phyloP scores from a whole-genome alignment of 306 rosid species.

The Nissolia schottii region DNA sequence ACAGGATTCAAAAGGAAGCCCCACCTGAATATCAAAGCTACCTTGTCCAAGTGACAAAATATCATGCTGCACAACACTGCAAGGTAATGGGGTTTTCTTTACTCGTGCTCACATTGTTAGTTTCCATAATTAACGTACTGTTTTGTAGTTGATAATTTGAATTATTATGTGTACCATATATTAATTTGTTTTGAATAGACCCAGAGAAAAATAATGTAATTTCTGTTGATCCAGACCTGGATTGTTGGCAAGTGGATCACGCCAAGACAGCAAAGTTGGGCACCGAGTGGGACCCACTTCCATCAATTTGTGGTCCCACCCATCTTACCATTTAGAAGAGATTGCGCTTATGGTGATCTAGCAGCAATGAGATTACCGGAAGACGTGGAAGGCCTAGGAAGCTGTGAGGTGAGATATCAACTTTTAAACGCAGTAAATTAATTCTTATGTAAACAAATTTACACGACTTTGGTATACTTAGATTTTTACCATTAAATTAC shows the following conservation, averaged over 20 bases:
- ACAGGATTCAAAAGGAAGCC: slow-evolving; percentile 77
- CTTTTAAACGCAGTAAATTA: too few relatives aligned
- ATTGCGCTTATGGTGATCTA: slow-evolving; percentile 91
- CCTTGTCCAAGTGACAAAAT: slow-evolving; percentile 88
- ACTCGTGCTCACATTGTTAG: background rate
- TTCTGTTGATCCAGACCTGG: slow-evolving; percentile 60
- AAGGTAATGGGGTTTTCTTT: slow-evolving; percentile 40
- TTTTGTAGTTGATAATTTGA: too few relatives aligned
- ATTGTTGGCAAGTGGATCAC: slow-evolving; percentile 98
- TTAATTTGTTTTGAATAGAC: background rate
- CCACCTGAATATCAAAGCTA: slow-evolving; percentile 73
- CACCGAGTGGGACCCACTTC: slow-evolving; percentile 85
- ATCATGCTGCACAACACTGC: slow-evolving; percentile 85
- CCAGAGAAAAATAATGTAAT: background rate
- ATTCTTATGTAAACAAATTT: too few relatives aligned
- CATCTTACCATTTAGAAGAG: slow-evolving; percentile 71
- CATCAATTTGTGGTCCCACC: slow-evolving; percentile 99
- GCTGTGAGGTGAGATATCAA: slow-evolving; percentile 63
- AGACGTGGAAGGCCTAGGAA: slow-evolving; percentile 78
- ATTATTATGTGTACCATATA: background rate
- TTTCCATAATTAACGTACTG: too few relatives aligned
- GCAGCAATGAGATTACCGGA: slow-evolving; percentile 93
- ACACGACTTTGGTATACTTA: too few relatives aligned
- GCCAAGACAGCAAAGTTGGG: slow-evolving; percentile 85
- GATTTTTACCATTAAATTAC: too few relatives aligned